Evolutionary conservation across 192 early-diverging fungal species (phyloP), one percentile per base, ranked within the genome.

Genomic region (Neocallimastix lanati): DNA sequence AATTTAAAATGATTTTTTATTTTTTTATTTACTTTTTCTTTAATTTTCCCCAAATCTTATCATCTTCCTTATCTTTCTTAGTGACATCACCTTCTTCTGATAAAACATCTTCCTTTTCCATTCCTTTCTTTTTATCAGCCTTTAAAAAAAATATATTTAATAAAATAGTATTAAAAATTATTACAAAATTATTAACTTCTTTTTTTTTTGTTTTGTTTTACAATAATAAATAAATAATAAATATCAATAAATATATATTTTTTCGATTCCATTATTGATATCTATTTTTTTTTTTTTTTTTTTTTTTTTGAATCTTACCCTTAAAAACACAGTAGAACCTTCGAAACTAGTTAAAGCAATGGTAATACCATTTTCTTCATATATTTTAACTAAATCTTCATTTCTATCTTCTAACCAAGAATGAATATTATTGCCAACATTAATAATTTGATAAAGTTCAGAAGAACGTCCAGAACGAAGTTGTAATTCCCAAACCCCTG

Each of bases 401-500:
- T 50, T 50, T 50, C 40, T 50, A 50, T 50, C 40, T 16, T 50
- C 40, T 50, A 50, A 50, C 40, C 40, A 50, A 2, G 40, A 50
- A 50, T 50, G 14, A 50, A 50, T 50, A 21, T 6, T 50, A 29
- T 82, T 86, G 18, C 86, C 88, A 67, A 93, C 88, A 79, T 83
- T 85, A 28, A 90, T 88, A 36, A 99, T 85, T 50, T 86, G 83
- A 83, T 92, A 99, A 13, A 98, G 84, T 29, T 97, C 90, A 3
- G 82, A 80, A 0, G 96, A 96, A 18, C 93, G 91, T 0, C 97
- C 97, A 18, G 89, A 88, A 29, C 97, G 89, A 28, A 98, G 83
- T 15, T 84, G 81, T 76, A 99, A 87, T 37, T 84, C 83, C 96
- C 95, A 99, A 4, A 94, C 88, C 78, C 96, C 96, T 13, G 96